Percentiles rank a stretch among this genome's conserved stretches.
Conservation (phyloP, 2,329 filamentous ascomycete genomes). For the Ilyonectria sp. region DNA sequence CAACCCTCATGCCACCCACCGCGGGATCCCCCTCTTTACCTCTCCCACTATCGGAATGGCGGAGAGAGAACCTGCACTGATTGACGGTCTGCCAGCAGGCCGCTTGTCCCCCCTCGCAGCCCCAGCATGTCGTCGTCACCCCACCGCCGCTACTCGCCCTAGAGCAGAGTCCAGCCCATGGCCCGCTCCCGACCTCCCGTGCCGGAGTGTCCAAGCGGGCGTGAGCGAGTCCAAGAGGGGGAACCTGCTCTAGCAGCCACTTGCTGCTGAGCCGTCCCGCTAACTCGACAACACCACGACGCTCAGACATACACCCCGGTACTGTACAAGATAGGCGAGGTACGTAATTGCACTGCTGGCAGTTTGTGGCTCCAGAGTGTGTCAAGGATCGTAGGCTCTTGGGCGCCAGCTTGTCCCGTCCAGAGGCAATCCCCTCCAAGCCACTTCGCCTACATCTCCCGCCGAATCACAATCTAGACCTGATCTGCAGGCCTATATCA, state of each 20-base stretch:
- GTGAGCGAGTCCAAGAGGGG: conserved; percentile 1
- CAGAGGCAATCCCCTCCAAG: background rate
- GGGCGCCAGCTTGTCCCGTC: background rate
- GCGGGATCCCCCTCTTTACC: background rate
- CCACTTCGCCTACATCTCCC: conserved; percentile 6
- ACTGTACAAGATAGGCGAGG: conserved; percentile 22
- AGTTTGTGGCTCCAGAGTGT: background rate
- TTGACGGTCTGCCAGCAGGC: background rate
- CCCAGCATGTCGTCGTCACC: conserved; percentile 12
- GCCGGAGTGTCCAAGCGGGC: conserved; percentile 20
- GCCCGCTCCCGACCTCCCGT: background rate
- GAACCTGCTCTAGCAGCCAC: conserved; percentile 16
- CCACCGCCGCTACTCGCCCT: background rate
- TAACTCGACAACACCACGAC: conserved; percentile 19
- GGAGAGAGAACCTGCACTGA: background rate
- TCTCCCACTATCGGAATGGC: background rate
- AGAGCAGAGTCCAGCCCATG: background rate
- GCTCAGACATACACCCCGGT: conserved; percentile 13
- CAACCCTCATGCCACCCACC: conserved; percentile 9
- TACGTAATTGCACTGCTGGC: conserved; percentile 10
- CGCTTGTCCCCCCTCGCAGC: background rate
- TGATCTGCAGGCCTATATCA: conserved; percentile 22
- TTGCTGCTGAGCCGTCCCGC: conserved; percentile 15
- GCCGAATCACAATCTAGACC: conserved; percentile 13
- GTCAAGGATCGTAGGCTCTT: conserved; percentile 5